These are phyloP conservation scores for Penium margaritaceum DNA, from an alignment of 139 green algal species.

Conservation along the genomic window DNA sequence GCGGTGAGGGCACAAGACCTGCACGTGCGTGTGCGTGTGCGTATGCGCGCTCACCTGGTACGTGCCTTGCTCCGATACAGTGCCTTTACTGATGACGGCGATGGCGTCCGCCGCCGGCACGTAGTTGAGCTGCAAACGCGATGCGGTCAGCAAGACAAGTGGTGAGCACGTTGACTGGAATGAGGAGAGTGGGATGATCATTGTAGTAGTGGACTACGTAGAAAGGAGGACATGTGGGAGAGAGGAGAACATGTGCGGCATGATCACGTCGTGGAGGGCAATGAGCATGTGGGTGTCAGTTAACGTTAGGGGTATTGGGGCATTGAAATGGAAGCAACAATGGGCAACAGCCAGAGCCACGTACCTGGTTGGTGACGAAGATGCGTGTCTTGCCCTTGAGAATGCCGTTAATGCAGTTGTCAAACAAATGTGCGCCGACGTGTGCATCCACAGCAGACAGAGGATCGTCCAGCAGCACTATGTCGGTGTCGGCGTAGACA, in stretches of 20 bases:
- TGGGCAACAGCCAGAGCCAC: too few relatives aligned
- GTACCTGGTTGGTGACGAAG: conserved; percentile 59
- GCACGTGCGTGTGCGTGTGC: not conserved
- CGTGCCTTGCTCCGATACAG: conserved; percentile 56
- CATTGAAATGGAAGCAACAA: too few relatives aligned
- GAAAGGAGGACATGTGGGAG: too few relatives aligned
- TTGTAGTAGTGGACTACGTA: too few relatives aligned
- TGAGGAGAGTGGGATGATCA: too few relatives aligned
- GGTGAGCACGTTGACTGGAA: too few relatives aligned
- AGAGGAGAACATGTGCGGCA: too few relatives aligned
- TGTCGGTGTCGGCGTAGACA: conserved; percentile 18
- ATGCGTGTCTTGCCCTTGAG: conserved; percentile 59
- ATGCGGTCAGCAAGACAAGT: too few relatives aligned
- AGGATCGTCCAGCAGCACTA: conserved; percentile 46
- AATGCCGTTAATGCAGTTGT: conserved; percentile 59
- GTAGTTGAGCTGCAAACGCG: conserved; percentile 69
- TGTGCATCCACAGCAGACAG: conserved; percentile 43
- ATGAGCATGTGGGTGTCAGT: too few relatives aligned
- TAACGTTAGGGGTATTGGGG: too few relatives aligned
- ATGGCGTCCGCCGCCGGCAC: conserved; percentile 72
- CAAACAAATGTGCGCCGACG: conserved; percentile 65
- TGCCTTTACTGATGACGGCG: conserved; percentile 72
- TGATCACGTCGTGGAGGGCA: too few relatives aligned
- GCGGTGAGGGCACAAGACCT: not conserved
- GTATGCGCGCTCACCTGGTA: conserved; percentile 23